These are phyloP conservation scores for Heterobasidion occidentale DNA, from an alignment of 1,284 basidiomycete species.

Conservation along the genomic window DNA sequence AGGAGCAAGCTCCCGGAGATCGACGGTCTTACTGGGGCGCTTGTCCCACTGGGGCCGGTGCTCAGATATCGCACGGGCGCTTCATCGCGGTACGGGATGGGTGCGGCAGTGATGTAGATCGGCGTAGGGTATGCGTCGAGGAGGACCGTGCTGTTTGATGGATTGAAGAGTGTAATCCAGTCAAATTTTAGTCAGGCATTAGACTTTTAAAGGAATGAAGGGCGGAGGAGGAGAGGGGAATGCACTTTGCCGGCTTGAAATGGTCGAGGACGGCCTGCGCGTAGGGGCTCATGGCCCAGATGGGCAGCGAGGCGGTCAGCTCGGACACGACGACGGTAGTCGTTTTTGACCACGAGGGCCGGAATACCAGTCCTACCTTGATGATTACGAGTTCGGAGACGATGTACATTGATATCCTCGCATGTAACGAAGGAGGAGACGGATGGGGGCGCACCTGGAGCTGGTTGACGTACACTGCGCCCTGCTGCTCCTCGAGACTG, in stretches of 20 bases:
- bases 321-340: slow-evolving; percentile 47
- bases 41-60: slow-evolving; percentile 17
- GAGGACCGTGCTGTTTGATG: slow-evolving; percentile 19
- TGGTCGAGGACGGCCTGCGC: slow-evolving; percentile 31
- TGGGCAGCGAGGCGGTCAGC: slow-evolving; percentile 37
- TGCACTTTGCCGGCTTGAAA: slow-evolving; percentile 42
- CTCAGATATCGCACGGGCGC: slow-evolving; percentile 51
- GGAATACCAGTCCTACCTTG: slow-evolving; percentile 47
- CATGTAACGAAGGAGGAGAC: not conserved
- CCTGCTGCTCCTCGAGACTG: slow-evolving; percentile 43
- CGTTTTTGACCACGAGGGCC: slow-evolving; percentile 34
- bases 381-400: no score
- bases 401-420: not conserved
- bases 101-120: slow-evolving; percentile 36
- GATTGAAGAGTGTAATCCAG: no score
- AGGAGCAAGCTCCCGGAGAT: not conserved
- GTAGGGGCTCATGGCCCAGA: slow-evolving; percentile 44
- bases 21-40: not conserved
- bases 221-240: not conserved
- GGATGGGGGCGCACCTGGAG: slow-evolving; percentile 30
- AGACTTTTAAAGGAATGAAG: slow-evolving; percentile 1
- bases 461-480: slow-evolving; percentile 35
- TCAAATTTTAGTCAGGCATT: slow-evolving; percentile 25
- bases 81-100: slow-evolving; percentile 25
- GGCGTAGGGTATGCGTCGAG: slow-evolving; percentile 47